phyloP scores from a whole-genome alignment of 805 yeast species.

The Saccharomycopsis fodiens region DNA sequence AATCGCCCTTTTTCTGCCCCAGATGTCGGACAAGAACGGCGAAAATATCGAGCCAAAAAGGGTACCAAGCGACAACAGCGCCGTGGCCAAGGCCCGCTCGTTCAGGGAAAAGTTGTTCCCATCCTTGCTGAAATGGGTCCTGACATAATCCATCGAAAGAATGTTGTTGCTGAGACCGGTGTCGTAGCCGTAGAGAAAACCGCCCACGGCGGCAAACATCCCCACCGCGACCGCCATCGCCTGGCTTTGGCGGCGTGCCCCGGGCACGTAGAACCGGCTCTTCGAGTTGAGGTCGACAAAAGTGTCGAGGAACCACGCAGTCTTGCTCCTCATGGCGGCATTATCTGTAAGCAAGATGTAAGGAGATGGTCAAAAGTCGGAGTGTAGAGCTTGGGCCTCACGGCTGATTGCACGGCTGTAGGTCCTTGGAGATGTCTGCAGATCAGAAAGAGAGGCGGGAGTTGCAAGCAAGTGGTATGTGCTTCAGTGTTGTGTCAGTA shows the following conservation, averaged over 20 bases:
- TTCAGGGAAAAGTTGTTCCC: conserved; percentile 42
- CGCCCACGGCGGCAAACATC: conserved; percentile 81
- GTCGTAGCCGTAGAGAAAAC: conserved; percentile 83
- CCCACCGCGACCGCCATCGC: conserved; percentile 69
- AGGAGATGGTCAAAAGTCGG: no score
- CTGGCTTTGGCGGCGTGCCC: conserved; percentile 38
- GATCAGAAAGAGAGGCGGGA: no score
- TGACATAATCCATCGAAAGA: conserved; percentile 67
- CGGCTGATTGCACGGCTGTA: no score
- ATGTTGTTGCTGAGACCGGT: conserved; percentile 81
- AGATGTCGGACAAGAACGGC: conserved; percentile 57
- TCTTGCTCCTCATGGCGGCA: neutral
- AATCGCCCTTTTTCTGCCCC: conserved; percentile 65
- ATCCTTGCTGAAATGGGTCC: conserved; percentile 44
- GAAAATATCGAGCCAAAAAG: conserved; percentile 58
- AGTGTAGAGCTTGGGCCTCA: no score
- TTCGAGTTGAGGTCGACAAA: conserved; percentile 18
- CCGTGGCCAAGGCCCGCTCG: conserved; percentile 66
- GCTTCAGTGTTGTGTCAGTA: no score
- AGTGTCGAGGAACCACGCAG: conserved; percentile 2
- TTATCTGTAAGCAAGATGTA: no score
- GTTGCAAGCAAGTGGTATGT: no score
- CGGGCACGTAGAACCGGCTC: conserved; percentile 16
- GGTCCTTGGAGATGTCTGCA: no score
- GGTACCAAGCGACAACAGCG: conserved; percentile 77